Evolutionary conservation across 257 asterid genomes (phyloP).

Genomic region (Solanum verrucosum): DNA sequence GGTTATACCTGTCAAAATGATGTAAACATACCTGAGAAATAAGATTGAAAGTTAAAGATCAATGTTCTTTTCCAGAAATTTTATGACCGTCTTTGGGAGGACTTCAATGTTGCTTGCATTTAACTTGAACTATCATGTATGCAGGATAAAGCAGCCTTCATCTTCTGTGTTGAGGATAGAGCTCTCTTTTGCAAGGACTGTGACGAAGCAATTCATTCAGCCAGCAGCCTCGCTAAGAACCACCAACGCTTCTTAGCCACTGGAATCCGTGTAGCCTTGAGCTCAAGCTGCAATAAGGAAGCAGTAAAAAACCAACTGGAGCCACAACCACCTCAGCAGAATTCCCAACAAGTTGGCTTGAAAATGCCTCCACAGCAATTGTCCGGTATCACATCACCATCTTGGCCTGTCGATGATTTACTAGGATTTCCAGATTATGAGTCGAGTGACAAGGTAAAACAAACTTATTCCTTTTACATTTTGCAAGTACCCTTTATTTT

Average conservation of each 20-base stretch:
- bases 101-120: background rate
- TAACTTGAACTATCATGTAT: background rate
- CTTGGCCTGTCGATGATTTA: slow-evolving; percentile 84
- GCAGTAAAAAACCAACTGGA: slow-evolving; percentile 18
- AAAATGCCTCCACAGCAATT: slow-evolving; percentile 32
- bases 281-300: slow-evolving; percentile 37
- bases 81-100: background rate
- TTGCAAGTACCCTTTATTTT: background rate
- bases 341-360: slow-evolving; percentile 18
- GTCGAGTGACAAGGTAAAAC: slow-evolving; percentile 51
- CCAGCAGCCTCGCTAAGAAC: slow-evolving; percentile 63
- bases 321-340: slow-evolving; percentile 61
- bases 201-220: slow-evolving; percentile 81
- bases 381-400: slow-evolving; percentile 34
- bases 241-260: slow-evolving; percentile 92
- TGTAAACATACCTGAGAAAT: background rate
- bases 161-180: slow-evolving; percentile 97
- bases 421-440: slow-evolving; percentile 69
- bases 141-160: slow-evolving; percentile 87
- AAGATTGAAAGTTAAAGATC: background rate
- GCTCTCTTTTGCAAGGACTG: slow-evolving; percentile 91
- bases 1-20: background rate
- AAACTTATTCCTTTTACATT: background rate
- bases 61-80: background rate
- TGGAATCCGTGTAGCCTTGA: slow-evolving; percentile 86